Evolutionary conservation across 2,329 filamentous ascomycete genomes (phyloP), one percentile per base, ranked within the genome.

Genomic region (Aspergillus arachidicola): DNA sequence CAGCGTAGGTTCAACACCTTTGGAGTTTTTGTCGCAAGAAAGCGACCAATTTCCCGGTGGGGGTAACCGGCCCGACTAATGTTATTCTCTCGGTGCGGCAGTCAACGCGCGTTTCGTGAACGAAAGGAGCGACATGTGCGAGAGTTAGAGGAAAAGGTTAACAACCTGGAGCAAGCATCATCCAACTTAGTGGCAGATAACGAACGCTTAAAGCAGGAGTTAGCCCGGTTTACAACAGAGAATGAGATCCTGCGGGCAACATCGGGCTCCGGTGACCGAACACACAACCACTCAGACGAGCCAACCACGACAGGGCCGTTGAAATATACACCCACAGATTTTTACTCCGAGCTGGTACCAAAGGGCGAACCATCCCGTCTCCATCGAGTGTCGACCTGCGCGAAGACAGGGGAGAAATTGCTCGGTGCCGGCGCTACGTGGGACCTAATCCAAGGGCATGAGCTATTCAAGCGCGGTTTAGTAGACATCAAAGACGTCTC

Each of bases 61-160:
- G 21, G 53, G 3, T 55, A 16, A 3, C 36, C 16, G 23, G n/a
- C 12, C 14, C 6, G n/a, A 26, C 51, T 55, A 34, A 55, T 16
- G 14, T 41, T 48, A 21, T 36, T 26, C 9, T 46, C 23, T 45
- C 32, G 6, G 7, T 12, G 23, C 1, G 58, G 61, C 63, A 97
- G 94, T 55, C 95, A 98, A 84, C 90, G 94, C 71, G 94, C 95
- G 36, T 98, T 98, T 78, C 92, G 94, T 64, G 94, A 98, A 79
- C 90, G 94, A 70, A 98, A 98, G 79, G 94, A 98, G 77, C 90
- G 89, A 62, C 94, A 96, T 73, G 93, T 98, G 66, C 94, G 94
- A 76, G 93, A 98, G 65, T 89, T 98, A 28, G 94, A 98, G 79
- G 87, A 88, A 62, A 95, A 96, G 76, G 88, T 98, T 32, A 89